Conservation (phyloP, 1,284 basidiomycete species). For the Rhodotorula mucilaginosa region DNA sequence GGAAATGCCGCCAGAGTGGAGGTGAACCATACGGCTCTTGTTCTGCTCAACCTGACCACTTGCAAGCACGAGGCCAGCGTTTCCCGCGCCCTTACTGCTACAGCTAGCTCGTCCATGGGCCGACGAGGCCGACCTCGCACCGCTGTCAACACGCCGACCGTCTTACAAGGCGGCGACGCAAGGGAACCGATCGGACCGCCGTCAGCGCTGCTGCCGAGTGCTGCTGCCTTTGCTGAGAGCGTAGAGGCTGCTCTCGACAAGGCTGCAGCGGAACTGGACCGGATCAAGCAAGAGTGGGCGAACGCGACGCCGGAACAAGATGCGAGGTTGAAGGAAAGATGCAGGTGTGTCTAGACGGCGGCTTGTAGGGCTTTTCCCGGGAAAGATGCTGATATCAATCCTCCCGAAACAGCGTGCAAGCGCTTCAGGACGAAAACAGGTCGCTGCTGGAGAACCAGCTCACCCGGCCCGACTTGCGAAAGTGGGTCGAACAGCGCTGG, state of each 20-base stretch:
- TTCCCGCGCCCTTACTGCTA: too few relatives aligned
- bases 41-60: too few relatives aligned
- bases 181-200: not conserved
- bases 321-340: not conserved
- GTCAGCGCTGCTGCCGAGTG: not conserved
- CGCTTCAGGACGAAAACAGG: not conserved
- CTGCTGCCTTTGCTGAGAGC: not conserved
- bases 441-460: not conserved
- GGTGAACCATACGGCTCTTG: too few relatives aligned
- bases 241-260: slow-evolving; percentile 1
- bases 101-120: not conserved
- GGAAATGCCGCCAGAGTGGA: too few relatives aligned
- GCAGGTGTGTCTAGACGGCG: slow-evolving; percentile 1
- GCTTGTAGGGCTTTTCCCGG: not conserved
- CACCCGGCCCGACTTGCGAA: not conserved
- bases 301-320: not conserved
- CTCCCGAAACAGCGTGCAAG: not conserved
- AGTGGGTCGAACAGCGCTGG: slow-evolving; percentile 1
- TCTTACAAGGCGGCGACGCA: not conserved
- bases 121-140: not conserved
- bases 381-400: too few relatives aligned
- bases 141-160: not conserved
- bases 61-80: too few relatives aligned
- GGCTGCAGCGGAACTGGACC: not conserved
- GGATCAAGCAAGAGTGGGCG: slow-evolving; percentile 5